Base-by-base conservation (phyloP, 805 yeast genomes). In the Saturnispora zaruensis region DNA sequence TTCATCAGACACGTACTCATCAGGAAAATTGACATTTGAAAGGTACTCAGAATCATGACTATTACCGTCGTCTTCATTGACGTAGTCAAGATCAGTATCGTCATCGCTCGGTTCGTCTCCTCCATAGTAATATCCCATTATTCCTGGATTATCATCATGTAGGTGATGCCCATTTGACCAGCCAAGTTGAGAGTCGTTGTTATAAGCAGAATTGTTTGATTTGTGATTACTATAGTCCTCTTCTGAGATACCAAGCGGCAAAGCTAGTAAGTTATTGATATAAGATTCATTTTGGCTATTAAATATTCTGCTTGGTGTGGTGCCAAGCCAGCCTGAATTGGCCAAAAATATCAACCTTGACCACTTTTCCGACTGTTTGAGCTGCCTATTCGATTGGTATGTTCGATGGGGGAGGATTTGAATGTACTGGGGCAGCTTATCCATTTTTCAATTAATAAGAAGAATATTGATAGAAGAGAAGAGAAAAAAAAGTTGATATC, bases 281-380 rank as follows among this genome's bases (percentile, higher is more conserved):
- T 48, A 48, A 21, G 45, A n/a, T 18, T 26, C 26, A 36, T 33
- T 34, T n/a, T 24, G 18, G 43, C 43, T 41, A 21, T 32, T 48
- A 25, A 48, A 42, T 25, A 48, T 33, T 25, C 46, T 25, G 18
- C 46, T 34, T 41, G 50, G 46, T 13, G 26, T 42, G 3, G 42
- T 48, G 2, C 50, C 50, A 34, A 48, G 16, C 50, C 50, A 48
- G 41, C 49, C 49, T 4, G 49, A 46, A 33, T 41, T 46, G 7
- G 49, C 49, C 23, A 46, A 28, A 16, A 41, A 46, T 2, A 33
- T 46, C 28, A 46, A 46, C 21, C 26, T 20, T 13, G 24, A 34
- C 44, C 38, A 30, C 18, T 46, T 40, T 6, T n/a, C 25, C 14
- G 18, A 42, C 11, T 28, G 25, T 9, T 16, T 32, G 14, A 13